Evolutionary conservation across 2,329 filamentous ascomycete genomes (phyloP), one percentile per base, ranked within the genome.

Genomic region (Helotiales sp.): DNA sequence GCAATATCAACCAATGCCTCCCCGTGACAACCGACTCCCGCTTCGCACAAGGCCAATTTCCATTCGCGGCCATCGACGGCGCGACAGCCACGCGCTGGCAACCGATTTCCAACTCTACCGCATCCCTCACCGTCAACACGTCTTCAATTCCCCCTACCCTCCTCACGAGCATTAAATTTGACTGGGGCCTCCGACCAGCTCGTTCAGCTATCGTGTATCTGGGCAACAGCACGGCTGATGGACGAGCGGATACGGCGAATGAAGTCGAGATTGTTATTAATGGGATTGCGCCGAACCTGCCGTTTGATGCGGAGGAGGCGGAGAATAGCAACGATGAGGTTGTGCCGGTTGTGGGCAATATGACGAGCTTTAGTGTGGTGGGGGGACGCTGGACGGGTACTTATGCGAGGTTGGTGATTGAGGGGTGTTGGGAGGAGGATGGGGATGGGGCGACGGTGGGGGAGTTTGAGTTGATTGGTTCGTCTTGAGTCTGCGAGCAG

Each of bases 11-110:
- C 0, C 90, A 93, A 78, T 93, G 90, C 76, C 82, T 81, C 3
- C 82, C 87, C 1, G 84, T 85, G 0, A 76, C 75, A 17, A 86
- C 85, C 1, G 75, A 79, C 0, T 76, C 83, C 45, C 74, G 76
- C 1, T 86, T 84, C 73, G 79, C 83, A 28, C 85, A 88, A 0
- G 91, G 90, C 15, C 91, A 93, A 77, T 91, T 92, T 79, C 89
- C 90, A 1, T 81, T 90, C 61, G 83, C 85, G 0, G 89, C 88
- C 2, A 84, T 90, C 60, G 90, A 92, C 72, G 90, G 90, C 61
- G 87, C 88, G 1, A 81, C 85, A 5, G 85, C 85, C 20, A 92
- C 89, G 0, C 86, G 86, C 70, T 92, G 89, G 89, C 88, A 91
- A 73, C 89, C 89, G 0, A 74, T 79, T 8, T 80, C 84, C 1